Conservation (phyloP, 805 yeast species). For the Ogataea paraovalis region DNA sequence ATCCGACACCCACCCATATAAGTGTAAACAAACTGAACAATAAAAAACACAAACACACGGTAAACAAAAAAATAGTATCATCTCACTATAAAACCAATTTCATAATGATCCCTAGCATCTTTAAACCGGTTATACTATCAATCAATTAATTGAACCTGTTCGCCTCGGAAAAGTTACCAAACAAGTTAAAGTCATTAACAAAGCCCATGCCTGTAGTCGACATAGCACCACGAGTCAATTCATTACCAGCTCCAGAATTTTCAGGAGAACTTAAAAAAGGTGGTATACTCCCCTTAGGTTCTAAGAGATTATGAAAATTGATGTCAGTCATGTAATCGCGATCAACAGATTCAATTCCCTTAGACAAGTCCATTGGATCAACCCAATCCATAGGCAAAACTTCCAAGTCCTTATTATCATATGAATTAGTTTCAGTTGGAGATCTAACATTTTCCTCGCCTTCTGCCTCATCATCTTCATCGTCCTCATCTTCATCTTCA, state of each 20-base stretch:
- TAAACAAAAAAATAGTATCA: neutral
- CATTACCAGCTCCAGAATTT: neutral
- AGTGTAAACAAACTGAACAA: neutral
- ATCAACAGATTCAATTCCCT: neutral
- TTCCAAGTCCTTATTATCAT: too few relatives aligned
- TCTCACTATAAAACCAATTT: neutral
- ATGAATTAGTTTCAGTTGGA: neutral
- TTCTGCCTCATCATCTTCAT: neutral
- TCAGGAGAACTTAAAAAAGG: neutral
- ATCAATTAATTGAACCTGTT: neutral
- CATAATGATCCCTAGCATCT: neutral
- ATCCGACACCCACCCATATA: neutral
- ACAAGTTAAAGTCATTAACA: neutral
- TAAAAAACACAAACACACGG: too few relatives aligned
- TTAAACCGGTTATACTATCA: neutral
- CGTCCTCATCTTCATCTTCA: neutral
- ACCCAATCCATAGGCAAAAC: neutral
- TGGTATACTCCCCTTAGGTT: neutral
- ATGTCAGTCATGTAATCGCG: neutral
- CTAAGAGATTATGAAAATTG: neutral
- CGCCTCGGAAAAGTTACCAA: neutral
- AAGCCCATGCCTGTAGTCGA: neutral
- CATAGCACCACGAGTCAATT: neutral
- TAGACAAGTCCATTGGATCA: neutral
- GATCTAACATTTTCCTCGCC: neutral